Evolutionary conservation across 2,329 filamentous ascomycete species (phyloP).

Genomic region (Aureobasidium subglaciale): DNA sequence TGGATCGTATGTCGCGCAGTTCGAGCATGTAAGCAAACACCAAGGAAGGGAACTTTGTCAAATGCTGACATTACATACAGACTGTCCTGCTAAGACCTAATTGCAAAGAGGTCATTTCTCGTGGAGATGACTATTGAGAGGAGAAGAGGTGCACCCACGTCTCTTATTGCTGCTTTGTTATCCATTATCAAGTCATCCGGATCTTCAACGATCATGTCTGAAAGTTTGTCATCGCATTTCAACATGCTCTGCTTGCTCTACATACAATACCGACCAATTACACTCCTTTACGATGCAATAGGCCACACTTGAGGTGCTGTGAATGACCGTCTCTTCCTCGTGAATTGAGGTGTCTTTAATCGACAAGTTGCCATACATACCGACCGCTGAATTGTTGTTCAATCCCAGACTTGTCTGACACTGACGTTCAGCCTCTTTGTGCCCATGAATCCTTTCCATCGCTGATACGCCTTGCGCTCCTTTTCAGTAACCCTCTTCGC

Average conservation of each 20-base stretch:
- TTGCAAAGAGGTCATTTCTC: constrained; percentile 34
- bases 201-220: background rate
- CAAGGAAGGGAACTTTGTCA: background rate
- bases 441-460: constrained; percentile 34
- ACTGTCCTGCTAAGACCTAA: constrained; percentile 35
- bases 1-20: constrained; percentile 91
- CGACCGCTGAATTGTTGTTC: background rate
- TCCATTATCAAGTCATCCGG: background rate
- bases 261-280: background rate
- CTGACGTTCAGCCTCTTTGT: constrained; percentile 35
- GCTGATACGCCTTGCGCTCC: constrained; percentile 27
- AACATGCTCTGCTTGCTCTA: constrained; percentile 1
- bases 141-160: constrained; percentile 25
- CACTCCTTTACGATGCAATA: background rate
- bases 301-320: background rate
- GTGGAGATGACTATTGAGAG: constrained; percentile 44
- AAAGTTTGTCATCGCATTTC: background rate
- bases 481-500: constrained; percentile 16
- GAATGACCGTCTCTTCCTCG: background rate
- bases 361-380: background rate
- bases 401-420: constrained; percentile 36
- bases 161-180: background rate
- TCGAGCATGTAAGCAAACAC: constrained; percentile 69
- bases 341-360: too few species aligned
- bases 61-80: constrained; percentile 34